These are phyloP conservation scores for Collybia sordida DNA, from an alignment of 768 basidiomycete genomes.

Conservation along the genomic window DNA sequence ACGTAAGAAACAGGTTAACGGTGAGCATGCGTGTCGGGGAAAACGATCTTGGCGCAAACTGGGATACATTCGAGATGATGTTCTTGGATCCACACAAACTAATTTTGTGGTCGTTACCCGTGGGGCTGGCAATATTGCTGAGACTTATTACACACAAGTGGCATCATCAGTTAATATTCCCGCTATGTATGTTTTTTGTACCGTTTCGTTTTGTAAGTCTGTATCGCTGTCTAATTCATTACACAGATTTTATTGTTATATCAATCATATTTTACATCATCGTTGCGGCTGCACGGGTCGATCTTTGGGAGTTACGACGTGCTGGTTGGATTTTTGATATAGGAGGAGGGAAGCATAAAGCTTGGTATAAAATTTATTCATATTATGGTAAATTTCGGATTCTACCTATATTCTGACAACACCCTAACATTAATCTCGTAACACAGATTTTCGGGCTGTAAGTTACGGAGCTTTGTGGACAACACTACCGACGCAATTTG, in stretches of 20 bases:
- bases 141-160: conserved; percentile 77
- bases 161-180: conserved; percentile 91
- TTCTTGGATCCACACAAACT: conserved; percentile 65
- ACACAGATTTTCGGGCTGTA: conserved; percentile 59
- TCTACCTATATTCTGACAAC: background rate
- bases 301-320: conserved; percentile 57
- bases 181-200: conserved; percentile 51
- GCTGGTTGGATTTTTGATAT: conserved; percentile 90
- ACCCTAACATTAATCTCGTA: background rate
- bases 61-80: conserved; percentile 66
- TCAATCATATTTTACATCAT: conserved; percentile 84
- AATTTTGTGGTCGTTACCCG: conserved; percentile 76
- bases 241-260: conserved; percentile 74
- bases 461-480: conserved; percentile 68
- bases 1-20: conserved; percentile 54
- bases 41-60: conserved; percentile 68
- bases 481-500: conserved; percentile 92
- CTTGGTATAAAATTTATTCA: conserved; percentile 87
- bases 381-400: conserved; percentile 71
- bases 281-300: conserved; percentile 58
- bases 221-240: background rate
- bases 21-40: conserved; percentile 84
- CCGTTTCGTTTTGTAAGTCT: background rate
- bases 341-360: conserved; percentile 30
- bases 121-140: conserved; percentile 73